phyloP scores from a whole-genome alignment of 1,139 yeast species.

The Nakaseomyces kungkrabaensis region DNA sequence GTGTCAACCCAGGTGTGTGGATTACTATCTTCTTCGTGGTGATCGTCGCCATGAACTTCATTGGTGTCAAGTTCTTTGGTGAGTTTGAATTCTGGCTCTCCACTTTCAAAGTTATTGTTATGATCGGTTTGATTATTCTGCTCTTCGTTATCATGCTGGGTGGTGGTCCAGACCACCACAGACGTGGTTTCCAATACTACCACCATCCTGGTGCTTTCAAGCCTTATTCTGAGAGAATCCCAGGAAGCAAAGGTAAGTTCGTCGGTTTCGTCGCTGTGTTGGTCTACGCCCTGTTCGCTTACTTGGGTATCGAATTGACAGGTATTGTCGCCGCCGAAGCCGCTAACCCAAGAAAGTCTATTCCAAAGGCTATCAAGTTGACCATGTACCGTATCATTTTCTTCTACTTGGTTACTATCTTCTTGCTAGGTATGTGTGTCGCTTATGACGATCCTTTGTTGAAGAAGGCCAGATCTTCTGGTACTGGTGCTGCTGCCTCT shows the following conservation, averaged over 20 bases:
- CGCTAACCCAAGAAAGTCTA: conserved; percentile 60
- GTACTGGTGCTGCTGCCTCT: conserved; percentile 61
- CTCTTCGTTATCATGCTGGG: conserved; percentile 46
- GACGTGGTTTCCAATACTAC: conserved; percentile 44
- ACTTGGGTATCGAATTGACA: conserved; percentile 66
- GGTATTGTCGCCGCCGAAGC: conserved; percentile 74
- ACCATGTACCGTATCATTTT: conserved; percentile 68
- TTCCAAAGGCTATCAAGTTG: conserved; percentile 67
- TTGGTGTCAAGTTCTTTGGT: conserved; percentile 49
- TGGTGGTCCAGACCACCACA: conserved; percentile 47
- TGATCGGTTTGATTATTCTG: conserved; percentile 43
- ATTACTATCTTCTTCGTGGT: conserved; percentile 37
- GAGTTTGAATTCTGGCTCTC: conserved; percentile 65
- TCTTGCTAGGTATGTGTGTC: conserved; percentile 66
- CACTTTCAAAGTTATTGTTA: conserved; percentile 46
- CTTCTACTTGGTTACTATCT: conserved; percentile 57
- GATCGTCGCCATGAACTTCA: conserved; percentile 45
- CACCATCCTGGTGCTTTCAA: conserved; percentile 39
- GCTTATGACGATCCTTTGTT: conserved; percentile 51
- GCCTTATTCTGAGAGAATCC: conserved; percentile 36
- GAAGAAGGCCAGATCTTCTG: conserved; percentile 28
- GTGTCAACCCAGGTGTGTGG: conserved; percentile 45
- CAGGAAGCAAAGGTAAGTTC: conserved; percentile 42
- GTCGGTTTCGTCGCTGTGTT: conserved; percentile 58
- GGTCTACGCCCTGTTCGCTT: conserved; percentile 69